Conservation (phyloP, 1,139 yeast genomes). For the Meyerozyma smithsonii region DNA sequence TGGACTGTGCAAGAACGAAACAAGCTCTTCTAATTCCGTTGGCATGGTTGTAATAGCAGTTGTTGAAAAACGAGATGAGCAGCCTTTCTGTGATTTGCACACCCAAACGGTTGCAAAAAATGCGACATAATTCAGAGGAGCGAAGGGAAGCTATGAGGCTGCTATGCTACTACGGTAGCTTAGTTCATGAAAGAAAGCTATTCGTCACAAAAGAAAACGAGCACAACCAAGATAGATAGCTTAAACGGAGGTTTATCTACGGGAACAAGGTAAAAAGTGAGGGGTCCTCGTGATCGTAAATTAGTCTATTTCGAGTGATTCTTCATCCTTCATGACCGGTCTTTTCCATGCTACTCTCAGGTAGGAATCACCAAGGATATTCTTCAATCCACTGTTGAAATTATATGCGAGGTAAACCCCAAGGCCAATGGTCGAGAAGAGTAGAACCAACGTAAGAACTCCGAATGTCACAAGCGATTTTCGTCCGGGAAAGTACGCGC, state of each 20-base stretch:
- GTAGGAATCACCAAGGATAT: neutral
- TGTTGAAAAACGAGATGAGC: neutral
- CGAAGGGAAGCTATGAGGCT: no score
- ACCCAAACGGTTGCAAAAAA: conserved; percentile 1
- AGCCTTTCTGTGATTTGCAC: neutral
- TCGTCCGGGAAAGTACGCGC: conserved; percentile 43
- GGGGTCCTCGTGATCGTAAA: no score
- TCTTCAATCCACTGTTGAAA: conserved; percentile 35
- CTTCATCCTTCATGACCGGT: neutral
- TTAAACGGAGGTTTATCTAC: no score
- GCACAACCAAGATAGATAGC: no score
- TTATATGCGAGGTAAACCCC: conserved; percentile 33
- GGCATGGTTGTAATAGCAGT: conserved; percentile 37
- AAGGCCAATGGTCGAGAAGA: conserved; percentile 32
- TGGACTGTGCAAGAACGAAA: conserved; percentile 76
- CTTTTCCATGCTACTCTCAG: neutral
- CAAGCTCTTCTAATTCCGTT: conserved; percentile 62
- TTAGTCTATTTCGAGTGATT: conserved; percentile 1
- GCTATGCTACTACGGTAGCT: no score
- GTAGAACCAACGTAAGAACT: conserved; percentile 37
- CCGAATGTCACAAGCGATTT: conserved; percentile 47
- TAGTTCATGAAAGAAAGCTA: no score
- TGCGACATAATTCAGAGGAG: no score
- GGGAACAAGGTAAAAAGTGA: no score
- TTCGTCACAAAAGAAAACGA: no score